Percentiles rank a stretch among this genome's conserved stretches.
These are phyloP conservation scores for Insectozyma bohioensis DNA, from an alignment of 1,139 yeast species.

Conservation along the genomic window DNA sequence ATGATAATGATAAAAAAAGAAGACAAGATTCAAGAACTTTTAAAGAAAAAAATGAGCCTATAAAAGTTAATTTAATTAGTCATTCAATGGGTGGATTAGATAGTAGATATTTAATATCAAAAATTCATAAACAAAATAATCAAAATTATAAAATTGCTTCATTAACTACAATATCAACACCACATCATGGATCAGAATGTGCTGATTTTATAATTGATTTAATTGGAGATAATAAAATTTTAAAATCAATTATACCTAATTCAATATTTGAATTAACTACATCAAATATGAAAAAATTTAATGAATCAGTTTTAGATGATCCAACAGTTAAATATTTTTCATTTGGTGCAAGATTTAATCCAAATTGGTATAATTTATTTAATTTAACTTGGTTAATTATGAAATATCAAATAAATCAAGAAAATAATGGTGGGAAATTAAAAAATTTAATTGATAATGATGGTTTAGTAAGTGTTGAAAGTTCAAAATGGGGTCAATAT, in stretches of 20 bases:
- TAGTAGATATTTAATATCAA: slow-evolving; percentile 68
- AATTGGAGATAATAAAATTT: slow-evolving; percentile 15
- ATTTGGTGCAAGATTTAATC: slow-evolving; percentile 74
- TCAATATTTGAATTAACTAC: slow-evolving; percentile 65
- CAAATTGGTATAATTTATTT: slow-evolving; percentile 63
- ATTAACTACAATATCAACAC: slow-evolving; percentile 82
- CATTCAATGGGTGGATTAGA: slow-evolving; percentile 97
- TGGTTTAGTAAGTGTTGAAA: slow-evolving; percentile 78
- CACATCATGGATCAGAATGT: slow-evolving; percentile 83
- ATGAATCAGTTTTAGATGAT: slow-evolving; percentile 50
- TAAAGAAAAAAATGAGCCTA: slow-evolving; percentile 24
- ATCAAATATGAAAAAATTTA: slow-evolving; percentile 50
- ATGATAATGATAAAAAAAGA: too few relatives aligned
- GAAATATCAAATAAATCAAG: slow-evolving; percentile 22
- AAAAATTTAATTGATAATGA: slow-evolving; percentile 54
- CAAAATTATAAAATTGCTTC: slow-evolving; percentile 60
- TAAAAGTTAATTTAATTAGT: slow-evolving; percentile 72
- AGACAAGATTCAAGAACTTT: slow-evolving; percentile 12
- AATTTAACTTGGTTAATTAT: slow-evolving; percentile 63
- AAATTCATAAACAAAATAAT: slow-evolving; percentile 22
- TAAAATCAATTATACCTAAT: slow-evolving; percentile 35
- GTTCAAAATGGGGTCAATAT: slow-evolving; percentile 83
- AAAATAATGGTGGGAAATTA: slow-evolving; percentile 9
- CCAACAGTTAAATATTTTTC: slow-evolving; percentile 73
- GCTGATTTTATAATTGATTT: slow-evolving; percentile 64